Base-by-base conservation (phyloP, 1,284 basidiomycete genomes). In the Ganoderma meredithae region DNA sequence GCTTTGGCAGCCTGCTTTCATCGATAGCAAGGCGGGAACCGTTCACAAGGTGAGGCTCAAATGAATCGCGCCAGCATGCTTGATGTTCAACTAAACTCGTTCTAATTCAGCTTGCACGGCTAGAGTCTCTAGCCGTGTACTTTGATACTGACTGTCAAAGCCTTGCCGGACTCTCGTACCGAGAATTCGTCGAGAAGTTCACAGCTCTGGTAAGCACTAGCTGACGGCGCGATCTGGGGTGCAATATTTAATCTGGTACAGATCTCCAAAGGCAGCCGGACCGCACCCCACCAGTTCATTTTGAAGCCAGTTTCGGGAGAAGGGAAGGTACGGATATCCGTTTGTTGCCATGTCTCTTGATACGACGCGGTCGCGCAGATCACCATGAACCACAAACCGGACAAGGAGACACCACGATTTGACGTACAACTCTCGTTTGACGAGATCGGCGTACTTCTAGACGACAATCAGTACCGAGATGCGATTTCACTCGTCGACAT, bases 271-370 rank as follows among this genome's bases (percentile, higher is more conserved):
- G 84, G 84, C 59, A 82, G 83, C 71, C 81, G 82, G 69, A 82
- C 79, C 67, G 85, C 83, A 8, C 81, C 86, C 33, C 98, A 99
- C 79, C 98, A 99, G 79, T 99, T 95, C 79, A 93, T 99, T 69
- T 86, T 99, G 49, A 97, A 95, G 78, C 98, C 98, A 25, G 97
- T 99, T 15, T 95, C 95, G 0, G 98, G 97, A 62, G 93, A 98
- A 82, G 98, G 97, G 41, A 88, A 95, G 73, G 92, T 94, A 75
- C 77, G 87, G 80, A 55, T 22, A 19, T 15, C 7, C 31, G 6
- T 44, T 53, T 27, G 17, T 19, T 36, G 12, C 27, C 12, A 9
- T 55, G 31, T 44, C 56, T 63, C 33, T 69, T 59, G 55, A 36
- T 47, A 27, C 19, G 40, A 36, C 56, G 22, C 15, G 40, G 31